Evolutionary conservation across 1,284 basidiomycete genomes (phyloP).

Genomic region (Phylloboletellus chloephorus): DNA sequence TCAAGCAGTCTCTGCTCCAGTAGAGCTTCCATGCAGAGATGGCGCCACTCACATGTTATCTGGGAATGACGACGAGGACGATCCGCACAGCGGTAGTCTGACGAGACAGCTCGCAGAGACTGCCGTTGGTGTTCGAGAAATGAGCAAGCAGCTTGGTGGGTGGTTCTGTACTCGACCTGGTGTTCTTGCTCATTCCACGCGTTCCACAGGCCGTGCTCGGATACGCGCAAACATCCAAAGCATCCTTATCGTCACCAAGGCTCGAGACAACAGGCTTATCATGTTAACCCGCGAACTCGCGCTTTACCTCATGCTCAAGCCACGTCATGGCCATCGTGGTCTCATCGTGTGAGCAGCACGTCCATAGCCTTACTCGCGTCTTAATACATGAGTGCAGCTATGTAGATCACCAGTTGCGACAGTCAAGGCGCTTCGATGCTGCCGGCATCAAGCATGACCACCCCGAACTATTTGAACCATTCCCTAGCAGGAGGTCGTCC

Average conservation of each 20-base stretch:
- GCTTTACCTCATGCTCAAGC: slow-evolving; percentile 88
- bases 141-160: slow-evolving; percentile 97
- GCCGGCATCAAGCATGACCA: slow-evolving; percentile 81
- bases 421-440: slow-evolving; percentile 92
- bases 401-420: slow-evolving; percentile 90
- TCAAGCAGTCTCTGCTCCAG: slow-evolving; percentile 10
- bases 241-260: slow-evolving; percentile 96
- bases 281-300: slow-evolving; percentile 92
- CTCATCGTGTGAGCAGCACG: slow-evolving; percentile 63
- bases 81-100: slow-evolving; percentile 66
- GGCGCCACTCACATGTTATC: slow-evolving; percentile 15
- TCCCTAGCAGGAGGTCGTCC: slow-evolving; percentile 68
- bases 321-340: slow-evolving; percentile 58
- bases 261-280: slow-evolving; percentile 94
- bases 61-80: slow-evolving; percentile 58
- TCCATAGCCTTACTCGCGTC: slow-evolving; percentile 8
- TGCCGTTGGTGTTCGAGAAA: slow-evolving; percentile 93
- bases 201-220: slow-evolving; percentile 72
- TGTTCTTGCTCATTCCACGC: slow-evolving; percentile 13
- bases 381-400: slow-evolving; percentile 51
- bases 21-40: slow-evolving; percentile 20
- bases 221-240: slow-evolving; percentile 90
- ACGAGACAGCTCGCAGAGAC: slow-evolving; percentile 95
- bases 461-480: slow-evolving; percentile 84
- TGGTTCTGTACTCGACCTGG: slow-evolving; percentile 18